Base-by-base conservation (phyloP, 2,329 filamentous ascomycete genomes). In the Penicillium thymicola region DNA sequence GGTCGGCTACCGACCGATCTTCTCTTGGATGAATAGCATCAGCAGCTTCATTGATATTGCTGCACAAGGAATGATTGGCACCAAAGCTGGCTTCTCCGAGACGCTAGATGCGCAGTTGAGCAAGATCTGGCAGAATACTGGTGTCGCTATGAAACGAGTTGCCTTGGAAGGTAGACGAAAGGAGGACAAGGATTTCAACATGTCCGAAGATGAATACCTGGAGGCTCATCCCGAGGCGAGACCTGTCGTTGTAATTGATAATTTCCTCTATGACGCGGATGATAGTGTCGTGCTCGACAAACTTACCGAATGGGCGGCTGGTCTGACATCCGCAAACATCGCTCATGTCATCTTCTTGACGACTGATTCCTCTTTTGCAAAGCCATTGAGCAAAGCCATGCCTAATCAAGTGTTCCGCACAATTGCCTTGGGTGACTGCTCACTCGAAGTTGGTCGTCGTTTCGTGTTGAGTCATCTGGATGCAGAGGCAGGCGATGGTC, bases 261-360 rank as follows among this genome's bases (percentile, higher is more conserved):
- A 96, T 70, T 97, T 95, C 75, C 74, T 96, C 76, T 93, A 92
- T 75, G 86, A 81, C 52, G 82, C 88, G 36, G 85, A 88, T 28
- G 82, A 81, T 55, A 77, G 78, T 37, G 80, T 92, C 21, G 89
- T 90, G 56, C 78, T 83, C 59, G 88, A 92, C 61, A 91, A 90
- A 70, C 80, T 93, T 47, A 86, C 92, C 0, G 91, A 97, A 68
- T 97, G 93, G 90, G 92, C 92, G 1, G 92, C 94, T 4, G 81
- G 86, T 2, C 78, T 97, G 28, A 92, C 94, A 0, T 90, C 90
- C 44, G 87, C 88, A 51, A 96, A 97, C 62, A 82, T 96, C 42
- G 93, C 93, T 0, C 94, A 97, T 72, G 92, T 97, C 55, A 87
- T 99, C 55, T 96, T 97, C 79, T 79, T 99, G 37, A 97, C 93